Evolutionary conservation across 2,329 filamentous ascomycete species (phyloP), one percentile per base, ranked within the genome.

Genomic region (Ascochyta fabae): DNA sequence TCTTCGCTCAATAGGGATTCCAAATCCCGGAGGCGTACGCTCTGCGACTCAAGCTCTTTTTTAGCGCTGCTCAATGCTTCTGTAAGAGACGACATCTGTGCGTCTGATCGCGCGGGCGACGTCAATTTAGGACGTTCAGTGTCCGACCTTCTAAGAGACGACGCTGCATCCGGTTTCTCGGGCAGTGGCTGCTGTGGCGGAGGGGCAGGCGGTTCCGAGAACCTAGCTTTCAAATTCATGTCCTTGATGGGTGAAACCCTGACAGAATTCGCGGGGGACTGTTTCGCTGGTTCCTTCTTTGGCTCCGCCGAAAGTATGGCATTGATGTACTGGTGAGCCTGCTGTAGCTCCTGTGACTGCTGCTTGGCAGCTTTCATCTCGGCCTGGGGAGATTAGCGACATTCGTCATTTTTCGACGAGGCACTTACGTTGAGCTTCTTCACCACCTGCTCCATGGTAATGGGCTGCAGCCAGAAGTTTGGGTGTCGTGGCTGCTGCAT

Each of bases 371-470:
- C 88, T 72, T 93, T 91, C 84, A 98, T 91, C 78, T 99, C 95
- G 68, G 86, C 85, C 92, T 97, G 16, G 3, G 16, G 61, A 8
- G 35, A 38, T 59, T 55, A 65, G 70, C 71, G 70, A 68, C 61
- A 59, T n/a, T n/a, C 39, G 27, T 45, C 16, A 39, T 22, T 43
- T 49, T 26, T 33, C 27, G 41, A 15, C 3, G 6, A 10, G 15
- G 6, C 36, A 84, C 87, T 80, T 81, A 93, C 90, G 71, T 90
- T 89, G 48, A 95, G 80, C 71, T 87, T 88, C 76, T 96, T 97
- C 35, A 97, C 89, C 53, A 99, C 93, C 66, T 96, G 91, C 73
- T 99, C 95, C 39, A 96, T 95, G 6, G 92, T 96, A 61, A 97
- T 88, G 0, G 93, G 92, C 6, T 91, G 91, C 52, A 96, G 81